phyloP scores from a whole-genome alignment of 75 land plant species.

The Picea glauca region DNA sequence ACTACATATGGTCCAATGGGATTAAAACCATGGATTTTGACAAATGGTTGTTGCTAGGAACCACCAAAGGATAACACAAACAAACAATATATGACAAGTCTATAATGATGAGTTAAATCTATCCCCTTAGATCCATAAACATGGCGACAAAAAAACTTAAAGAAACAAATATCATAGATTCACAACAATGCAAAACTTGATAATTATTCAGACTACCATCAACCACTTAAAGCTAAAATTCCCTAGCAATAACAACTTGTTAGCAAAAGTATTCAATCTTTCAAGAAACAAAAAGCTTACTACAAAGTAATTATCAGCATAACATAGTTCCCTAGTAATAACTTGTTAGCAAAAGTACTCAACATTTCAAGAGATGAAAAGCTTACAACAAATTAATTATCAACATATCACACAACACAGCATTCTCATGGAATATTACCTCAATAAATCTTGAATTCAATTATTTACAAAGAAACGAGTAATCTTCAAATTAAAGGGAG shows the following conservation, averaged over 20 bases:
- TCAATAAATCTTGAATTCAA: not conserved
- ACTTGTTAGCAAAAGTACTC: not conserved
- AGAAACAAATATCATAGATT: no score
- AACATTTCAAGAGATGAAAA: not conserved
- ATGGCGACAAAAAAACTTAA: no score
- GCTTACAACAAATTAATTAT: not conserved
- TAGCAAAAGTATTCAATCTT: not conserved
- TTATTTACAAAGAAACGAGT: not conserved
- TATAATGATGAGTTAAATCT: no score
- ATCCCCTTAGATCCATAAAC: no score
- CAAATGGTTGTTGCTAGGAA: no score
- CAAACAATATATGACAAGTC: no score
- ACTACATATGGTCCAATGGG: no score
- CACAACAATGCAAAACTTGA: no score
- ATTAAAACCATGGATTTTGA: no score
- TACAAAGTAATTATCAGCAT: not conserved
- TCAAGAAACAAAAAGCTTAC: not conserved
- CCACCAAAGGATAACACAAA: no score
- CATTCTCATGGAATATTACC: not conserved
- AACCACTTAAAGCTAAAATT: not conserved
- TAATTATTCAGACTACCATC: no score
- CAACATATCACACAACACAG: not conserved
- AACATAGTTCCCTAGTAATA: not conserved
- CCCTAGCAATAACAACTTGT: not conserved
- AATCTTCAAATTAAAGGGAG: not conserved